Evolutionary conservation across 2,329 filamentous ascomycete species (phyloP).

Genomic region (Myriosclerotinia duriaeana): DNA sequence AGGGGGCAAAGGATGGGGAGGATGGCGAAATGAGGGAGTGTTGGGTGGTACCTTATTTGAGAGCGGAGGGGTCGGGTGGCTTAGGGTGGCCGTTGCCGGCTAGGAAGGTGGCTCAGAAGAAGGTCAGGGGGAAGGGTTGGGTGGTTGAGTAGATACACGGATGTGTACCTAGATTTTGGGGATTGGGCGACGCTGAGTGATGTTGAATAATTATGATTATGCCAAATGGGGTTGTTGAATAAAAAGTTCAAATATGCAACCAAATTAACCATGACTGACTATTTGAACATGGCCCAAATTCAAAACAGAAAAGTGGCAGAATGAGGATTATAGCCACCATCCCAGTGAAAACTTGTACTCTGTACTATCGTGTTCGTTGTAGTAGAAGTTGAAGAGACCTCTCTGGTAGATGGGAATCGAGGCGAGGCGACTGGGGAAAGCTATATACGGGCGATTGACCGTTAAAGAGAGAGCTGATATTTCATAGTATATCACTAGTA

Average conservation of each 20-base stretch:
- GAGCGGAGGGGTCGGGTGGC: constrained; percentile 64
- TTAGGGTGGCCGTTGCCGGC: constrained; percentile 82
- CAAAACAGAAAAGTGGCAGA: no score
- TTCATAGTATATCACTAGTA: no score
- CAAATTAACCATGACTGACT: not conserved
- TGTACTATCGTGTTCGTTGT: no score
- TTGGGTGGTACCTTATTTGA: constrained; percentile 77
- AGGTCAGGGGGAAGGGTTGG: constrained; percentile 72
- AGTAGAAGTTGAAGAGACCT: no score
- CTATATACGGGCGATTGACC: no score
- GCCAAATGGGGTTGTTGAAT: not conserved
- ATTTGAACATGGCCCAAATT: not conserved
- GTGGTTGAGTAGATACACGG: constrained; percentile 44
- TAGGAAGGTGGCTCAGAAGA: constrained; percentile 80
- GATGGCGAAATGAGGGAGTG: constrained; percentile 62
- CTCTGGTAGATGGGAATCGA: no score
- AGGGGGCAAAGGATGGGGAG: constrained; percentile 43
- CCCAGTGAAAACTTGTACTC: no score
- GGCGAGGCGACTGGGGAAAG: no score
- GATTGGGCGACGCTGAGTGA: not conserved
- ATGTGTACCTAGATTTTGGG: not conserved
- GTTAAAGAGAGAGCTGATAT: no score
- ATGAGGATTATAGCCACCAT: no score
- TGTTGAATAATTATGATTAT: not conserved
- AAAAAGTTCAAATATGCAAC: not conserved